Percentiles rank a stretch among this genome's conserved stretches.
phyloP scores from a whole-genome alignment of 202 grass and related monocot species.

The Panicum virgatum region DNA sequence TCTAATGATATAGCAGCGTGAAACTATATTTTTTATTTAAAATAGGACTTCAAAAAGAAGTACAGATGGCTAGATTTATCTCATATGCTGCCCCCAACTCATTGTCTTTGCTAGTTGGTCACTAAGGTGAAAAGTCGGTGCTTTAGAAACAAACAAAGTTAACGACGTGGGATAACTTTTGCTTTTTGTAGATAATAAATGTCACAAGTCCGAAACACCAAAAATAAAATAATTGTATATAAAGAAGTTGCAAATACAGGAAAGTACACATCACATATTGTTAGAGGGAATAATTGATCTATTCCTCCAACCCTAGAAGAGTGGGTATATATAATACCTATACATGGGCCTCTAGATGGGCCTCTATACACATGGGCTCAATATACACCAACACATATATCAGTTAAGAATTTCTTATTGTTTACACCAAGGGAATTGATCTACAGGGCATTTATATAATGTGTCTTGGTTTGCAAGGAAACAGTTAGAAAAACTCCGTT shows the following conservation, averaged over 20 bases:
- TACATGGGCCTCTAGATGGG: no score
- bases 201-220: background rate
- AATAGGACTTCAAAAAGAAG: background rate
- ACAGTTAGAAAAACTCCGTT: no score
- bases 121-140: background rate
- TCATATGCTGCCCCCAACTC: background rate
- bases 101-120: background rate
- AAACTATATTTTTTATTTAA: background rate
- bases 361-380: no score
- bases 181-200: background rate
- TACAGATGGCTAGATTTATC: background rate
- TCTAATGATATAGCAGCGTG: background rate
- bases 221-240: background rate
- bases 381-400: no score
- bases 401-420: background rate
- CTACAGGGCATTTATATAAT: no score
- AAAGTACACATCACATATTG: background rate
- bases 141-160: background rate
- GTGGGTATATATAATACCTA: no score
- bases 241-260: conserved; percentile 24
- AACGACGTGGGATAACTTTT: background rate
- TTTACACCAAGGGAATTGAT: background rate
- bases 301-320: no score
- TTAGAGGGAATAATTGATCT: no score
- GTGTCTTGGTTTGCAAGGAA: no score